These are phyloP conservation scores for Microcyclosporella mali DNA, from an alignment of 2,329 filamentous ascomycete genomes.

Conservation along the genomic window DNA sequence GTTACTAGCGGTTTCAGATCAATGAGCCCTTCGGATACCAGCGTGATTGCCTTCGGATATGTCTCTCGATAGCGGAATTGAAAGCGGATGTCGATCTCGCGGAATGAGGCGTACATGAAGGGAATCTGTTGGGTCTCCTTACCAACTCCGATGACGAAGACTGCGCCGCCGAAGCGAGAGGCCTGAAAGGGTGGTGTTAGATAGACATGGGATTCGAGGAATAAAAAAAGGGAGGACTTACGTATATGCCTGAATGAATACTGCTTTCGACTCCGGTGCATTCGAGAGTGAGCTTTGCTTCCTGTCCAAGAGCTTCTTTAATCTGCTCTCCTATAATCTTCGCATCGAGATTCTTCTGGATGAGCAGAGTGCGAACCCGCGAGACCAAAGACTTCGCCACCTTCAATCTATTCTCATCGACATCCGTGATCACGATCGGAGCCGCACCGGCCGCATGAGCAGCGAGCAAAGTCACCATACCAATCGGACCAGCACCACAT, in stretches of 20 bases:
- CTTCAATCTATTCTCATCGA: slow-evolving; percentile 37
- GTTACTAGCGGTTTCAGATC: slow-evolving; percentile 37
- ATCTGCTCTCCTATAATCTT: slow-evolving; percentile 33
- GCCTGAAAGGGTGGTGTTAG: slow-evolving; percentile 19
- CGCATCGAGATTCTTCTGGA: slow-evolving; percentile 32
- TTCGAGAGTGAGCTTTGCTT: slow-evolving; percentile 31
- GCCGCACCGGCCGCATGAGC: slow-evolving; percentile 41
- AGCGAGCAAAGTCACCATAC: slow-evolving; percentile 36
- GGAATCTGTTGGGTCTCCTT: slow-evolving; percentile 34
- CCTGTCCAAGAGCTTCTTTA: slow-evolving; percentile 30
- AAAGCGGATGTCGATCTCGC: slow-evolving; percentile 37
- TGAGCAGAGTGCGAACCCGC: slow-evolving; percentile 33
- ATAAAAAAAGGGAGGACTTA: slow-evolving; percentile 16
- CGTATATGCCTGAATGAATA: slow-evolving; percentile 29
- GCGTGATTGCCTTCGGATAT: slow-evolving; percentile 38
- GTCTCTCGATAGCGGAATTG: slow-evolving; percentile 38
- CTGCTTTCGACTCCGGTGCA: slow-evolving; percentile 32
- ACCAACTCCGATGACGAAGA: slow-evolving; percentile 35
- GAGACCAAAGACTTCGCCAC: slow-evolving; percentile 34
- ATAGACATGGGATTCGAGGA: background rate
- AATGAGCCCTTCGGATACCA: slow-evolving; percentile 35
- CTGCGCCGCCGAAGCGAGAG: slow-evolving; percentile 31
- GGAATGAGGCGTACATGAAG: slow-evolving; percentile 35
- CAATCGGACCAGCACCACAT: slow-evolving; percentile 35
- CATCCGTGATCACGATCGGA: slow-evolving; percentile 40